Percentiles rank a stretch among this genome's conserved stretches.
phyloP scores from a whole-genome alignment of 169 alveolate genomes.

The Cryptosporidium bovis region DNA sequence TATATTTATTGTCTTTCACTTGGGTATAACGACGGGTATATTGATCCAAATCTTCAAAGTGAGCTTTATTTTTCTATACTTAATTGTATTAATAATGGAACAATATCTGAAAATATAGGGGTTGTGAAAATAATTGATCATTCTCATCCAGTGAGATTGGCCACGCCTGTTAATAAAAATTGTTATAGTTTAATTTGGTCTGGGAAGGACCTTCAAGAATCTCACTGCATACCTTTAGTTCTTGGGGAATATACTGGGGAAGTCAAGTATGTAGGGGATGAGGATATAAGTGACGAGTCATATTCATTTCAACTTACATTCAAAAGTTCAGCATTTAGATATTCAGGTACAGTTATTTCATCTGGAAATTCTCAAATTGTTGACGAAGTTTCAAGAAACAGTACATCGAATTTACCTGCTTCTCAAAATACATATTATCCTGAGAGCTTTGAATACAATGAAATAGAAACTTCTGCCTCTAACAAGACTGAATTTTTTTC shows the following conservation, averaged over 20 bases:
- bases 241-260: slow-evolving; percentile 68
- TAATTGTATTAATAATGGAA: slow-evolving; percentile 38
- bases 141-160: slow-evolving; percentile 79
- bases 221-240: slow-evolving; percentile 38
- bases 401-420: not conserved
- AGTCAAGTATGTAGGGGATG: slow-evolving; percentile 67
- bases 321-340: slow-evolving; percentile 60
- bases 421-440: slow-evolving; percentile 15
- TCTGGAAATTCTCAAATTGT: slow-evolving; percentile 7
- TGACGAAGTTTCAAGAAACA: slow-evolving; percentile 4
- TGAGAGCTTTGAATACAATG: slow-evolving; percentile 27
- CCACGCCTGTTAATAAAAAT: slow-evolving; percentile 69
- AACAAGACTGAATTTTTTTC: slow-evolving; percentile 26
- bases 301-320: slow-evolving; percentile 71
- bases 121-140: slow-evolving; percentile 58
- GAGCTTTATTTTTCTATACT: slow-evolving; percentile 26
- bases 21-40: slow-evolving; percentile 35
- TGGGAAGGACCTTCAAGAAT: slow-evolving; percentile 24
- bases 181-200: slow-evolving; percentile 54
- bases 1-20: slow-evolving; percentile 49
- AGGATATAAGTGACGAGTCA: slow-evolving; percentile 60
- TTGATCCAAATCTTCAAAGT: slow-evolving; percentile 38
- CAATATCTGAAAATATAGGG: slow-evolving; percentile 21
- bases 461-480: slow-evolving; percentile 30
- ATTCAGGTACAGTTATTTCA: slow-evolving; percentile 19